Conservation (phyloP, 2,329 filamentous ascomycete species). For the Pseudophaeomoniella oleicola region DNA sequence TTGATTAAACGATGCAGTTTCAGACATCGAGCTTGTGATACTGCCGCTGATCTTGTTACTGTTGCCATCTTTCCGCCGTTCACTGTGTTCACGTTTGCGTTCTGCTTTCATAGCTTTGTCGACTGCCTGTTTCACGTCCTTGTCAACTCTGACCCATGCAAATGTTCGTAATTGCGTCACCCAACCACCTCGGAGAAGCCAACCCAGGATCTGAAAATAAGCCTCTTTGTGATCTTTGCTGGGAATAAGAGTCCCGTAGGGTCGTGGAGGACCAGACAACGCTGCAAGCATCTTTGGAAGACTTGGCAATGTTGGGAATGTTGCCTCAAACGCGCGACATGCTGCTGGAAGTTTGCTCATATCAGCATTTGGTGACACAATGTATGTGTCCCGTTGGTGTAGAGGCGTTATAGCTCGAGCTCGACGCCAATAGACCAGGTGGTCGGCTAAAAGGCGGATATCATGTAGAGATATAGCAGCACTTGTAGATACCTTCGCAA, state of each 20-base stretch:
- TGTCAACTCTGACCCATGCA: conserved; percentile 71
- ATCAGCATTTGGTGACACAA: conserved; percentile 81
- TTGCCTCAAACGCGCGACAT: conserved; percentile 54
- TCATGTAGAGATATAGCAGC: conserved; percentile 59
- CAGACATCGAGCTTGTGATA: neutral
- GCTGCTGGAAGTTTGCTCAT: conserved; percentile 55
- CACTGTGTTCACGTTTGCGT: conserved; percentile 12
- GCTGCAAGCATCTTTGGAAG: conserved; percentile 77
- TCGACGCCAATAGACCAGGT: conserved; percentile 91
- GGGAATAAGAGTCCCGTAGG: conserved; percentile 72
- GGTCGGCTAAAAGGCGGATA: conserved; percentile 74
- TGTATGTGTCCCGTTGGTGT: conserved; percentile 78
- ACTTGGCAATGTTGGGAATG: conserved; percentile 71
- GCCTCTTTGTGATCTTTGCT: conserved; percentile 73
- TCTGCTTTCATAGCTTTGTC: conserved; percentile 48
- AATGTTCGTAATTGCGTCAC: conserved; percentile 88
- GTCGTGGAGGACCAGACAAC: conserved; percentile 64
- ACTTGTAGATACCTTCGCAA: conserved; percentile 51
- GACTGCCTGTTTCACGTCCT: conserved; percentile 70
- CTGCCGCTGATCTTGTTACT: neutral
- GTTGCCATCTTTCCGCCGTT: conserved; percentile 1
- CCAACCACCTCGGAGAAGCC: conserved; percentile 85
- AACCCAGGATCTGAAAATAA: conserved; percentile 84
- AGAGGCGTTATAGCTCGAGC: conserved; percentile 84
- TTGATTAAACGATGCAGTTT: neutral